These are phyloP conservation scores for Kwoniella newhampshirensis DNA, from an alignment of 768 basidiomycete species.

Conservation along the genomic window DNA sequence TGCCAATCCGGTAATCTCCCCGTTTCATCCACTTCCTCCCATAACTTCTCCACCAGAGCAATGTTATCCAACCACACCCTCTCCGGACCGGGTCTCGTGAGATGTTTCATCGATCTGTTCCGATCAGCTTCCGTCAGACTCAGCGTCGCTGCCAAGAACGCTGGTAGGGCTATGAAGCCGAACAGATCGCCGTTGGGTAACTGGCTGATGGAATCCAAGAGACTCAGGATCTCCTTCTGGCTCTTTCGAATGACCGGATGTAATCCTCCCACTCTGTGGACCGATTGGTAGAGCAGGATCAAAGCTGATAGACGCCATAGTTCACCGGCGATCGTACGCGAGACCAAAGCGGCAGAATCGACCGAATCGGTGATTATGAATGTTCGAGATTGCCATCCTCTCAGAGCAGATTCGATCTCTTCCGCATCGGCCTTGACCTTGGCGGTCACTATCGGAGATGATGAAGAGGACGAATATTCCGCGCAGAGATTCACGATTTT, in stretches of 20 bases:
- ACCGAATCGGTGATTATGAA: conserved; percentile 8
- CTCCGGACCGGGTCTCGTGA: conserved; percentile 26
- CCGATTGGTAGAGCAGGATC: conserved; percentile 23
- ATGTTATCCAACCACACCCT: conserved; percentile 30
- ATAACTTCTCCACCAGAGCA: conserved; percentile 28
- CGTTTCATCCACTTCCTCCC: conserved; percentile 31
- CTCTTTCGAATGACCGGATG: conserved; percentile 24
- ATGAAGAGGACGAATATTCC: neutral
- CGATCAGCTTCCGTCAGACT: conserved; percentile 24
- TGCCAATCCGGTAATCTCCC: conserved; percentile 30
- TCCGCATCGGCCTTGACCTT: conserved; percentile 24
- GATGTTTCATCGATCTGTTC: conserved; percentile 17
- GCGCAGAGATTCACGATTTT: conserved; percentile 31
- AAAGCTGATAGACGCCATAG: conserved; percentile 25
- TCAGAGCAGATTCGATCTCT: conserved; percentile 20
- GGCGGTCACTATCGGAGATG: neutral
- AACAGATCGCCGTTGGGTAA: conserved; percentile 30
- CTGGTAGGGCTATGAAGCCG: conserved; percentile 28
- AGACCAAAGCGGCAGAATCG: conserved; percentile 24
- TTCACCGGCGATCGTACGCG: conserved; percentile 30
- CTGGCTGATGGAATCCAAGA: conserved; percentile 21
- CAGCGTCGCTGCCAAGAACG: conserved; percentile 27
- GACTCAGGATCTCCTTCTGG: conserved; percentile 21
- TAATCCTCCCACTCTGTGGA: conserved; percentile 26
- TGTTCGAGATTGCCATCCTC: conserved; percentile 14